A percentile compares a stretch with the other conserved stretches of the same genome.
phyloP scores from a whole-genome alignment of 176 grass and related monocot genomes.

The Cenchrus americanus region DNA sequence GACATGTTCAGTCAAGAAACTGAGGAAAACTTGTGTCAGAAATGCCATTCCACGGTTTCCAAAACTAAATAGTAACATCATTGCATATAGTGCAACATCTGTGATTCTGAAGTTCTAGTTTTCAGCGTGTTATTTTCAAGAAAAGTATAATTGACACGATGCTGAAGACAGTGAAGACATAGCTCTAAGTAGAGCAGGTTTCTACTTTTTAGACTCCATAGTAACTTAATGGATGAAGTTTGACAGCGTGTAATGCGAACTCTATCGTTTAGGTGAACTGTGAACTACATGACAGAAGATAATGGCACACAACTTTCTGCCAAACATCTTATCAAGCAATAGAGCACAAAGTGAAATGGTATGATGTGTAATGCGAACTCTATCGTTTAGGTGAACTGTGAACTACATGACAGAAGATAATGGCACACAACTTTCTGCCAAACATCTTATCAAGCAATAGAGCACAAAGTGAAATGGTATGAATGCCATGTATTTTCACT shows the following conservation, averaged over 20 bases:
- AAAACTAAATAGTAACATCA: slow-evolving; percentile 9
- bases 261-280: background rate
- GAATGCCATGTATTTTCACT: background rate
- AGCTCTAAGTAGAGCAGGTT: background rate
- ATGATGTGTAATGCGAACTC: background rate
- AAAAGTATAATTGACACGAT: background rate
- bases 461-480: background rate
- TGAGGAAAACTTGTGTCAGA: slow-evolving; percentile 2
- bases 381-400: background rate
- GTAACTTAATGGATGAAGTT: background rate
- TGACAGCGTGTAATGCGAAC: background rate
- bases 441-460: slow-evolving; percentile 1
- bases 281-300: slow-evolving; percentile 9
- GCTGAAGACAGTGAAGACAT: background rate
- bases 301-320: slow-evolving; percentile 14
- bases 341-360: background rate
- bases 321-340: slow-evolving; percentile 9
- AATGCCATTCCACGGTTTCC: background rate
- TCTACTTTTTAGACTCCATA: background rate
- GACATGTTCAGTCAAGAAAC: slow-evolving; percentile 26
- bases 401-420: slow-evolving; percentile 10
- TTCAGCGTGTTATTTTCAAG: background rate
- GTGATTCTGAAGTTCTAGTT: slow-evolving; percentile 19
- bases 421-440: slow-evolving; percentile 13
- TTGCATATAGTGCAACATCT: background rate